These are phyloP conservation scores for Alloteropsis semialata DNA, from an alignment of 176 grass and related monocot species.

Conservation along the genomic window DNA sequence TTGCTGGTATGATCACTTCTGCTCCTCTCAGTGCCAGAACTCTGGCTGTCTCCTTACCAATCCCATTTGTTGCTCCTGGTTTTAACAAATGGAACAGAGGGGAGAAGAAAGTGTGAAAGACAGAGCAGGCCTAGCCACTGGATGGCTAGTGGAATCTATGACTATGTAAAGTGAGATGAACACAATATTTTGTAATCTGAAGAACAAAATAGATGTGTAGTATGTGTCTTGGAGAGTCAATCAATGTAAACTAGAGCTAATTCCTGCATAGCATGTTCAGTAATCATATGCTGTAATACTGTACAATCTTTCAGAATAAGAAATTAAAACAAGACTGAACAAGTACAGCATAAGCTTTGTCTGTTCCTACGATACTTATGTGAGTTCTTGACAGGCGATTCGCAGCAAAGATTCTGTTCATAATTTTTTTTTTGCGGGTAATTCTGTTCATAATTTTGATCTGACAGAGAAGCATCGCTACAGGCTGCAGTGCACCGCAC, in stretches of 20 bases:
- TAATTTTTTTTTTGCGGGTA: no score
- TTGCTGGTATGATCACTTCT: constrained; percentile 70
- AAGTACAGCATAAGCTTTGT: no score
- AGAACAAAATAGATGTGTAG: neutral
- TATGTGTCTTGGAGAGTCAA: neutral
- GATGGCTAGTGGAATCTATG: neutral
- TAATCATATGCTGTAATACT: neutral
- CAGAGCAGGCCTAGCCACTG: neutral
- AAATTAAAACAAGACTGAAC: no score
- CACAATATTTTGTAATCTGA: neutral
- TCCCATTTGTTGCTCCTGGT: constrained; percentile 77
- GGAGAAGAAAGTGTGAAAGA: neutral
- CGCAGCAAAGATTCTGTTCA: no score
- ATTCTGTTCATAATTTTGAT: no score
- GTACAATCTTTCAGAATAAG: neutral
- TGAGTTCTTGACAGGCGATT: neutral
- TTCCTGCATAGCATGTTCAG: neutral
- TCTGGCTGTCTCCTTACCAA: constrained; percentile 82
- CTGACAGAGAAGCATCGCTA: neutral
- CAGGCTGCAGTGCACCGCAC: neutral
- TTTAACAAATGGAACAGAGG: neutral
- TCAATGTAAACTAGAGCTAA: neutral
- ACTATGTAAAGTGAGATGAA: neutral
- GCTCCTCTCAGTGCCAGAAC: constrained; percentile 77
- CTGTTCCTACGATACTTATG: neutral